phyloP scores from a whole-genome alignment of 2,329 filamentous ascomycete genomes.

The Leptodontidium sp. region DNA sequence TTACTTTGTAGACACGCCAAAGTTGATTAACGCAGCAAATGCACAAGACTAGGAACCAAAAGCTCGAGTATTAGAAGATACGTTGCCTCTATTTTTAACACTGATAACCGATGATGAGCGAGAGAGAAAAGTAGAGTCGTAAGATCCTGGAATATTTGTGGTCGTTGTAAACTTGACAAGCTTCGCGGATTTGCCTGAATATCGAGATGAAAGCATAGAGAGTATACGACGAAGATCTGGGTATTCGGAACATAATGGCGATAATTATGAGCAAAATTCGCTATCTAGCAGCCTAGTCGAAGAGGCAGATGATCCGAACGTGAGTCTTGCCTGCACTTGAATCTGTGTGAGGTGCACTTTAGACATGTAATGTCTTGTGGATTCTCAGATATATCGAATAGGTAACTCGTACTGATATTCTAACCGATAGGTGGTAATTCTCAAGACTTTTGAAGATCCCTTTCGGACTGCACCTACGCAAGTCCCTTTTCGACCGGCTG shows the following conservation, averaged over 20 bases:
- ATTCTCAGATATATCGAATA: no score
- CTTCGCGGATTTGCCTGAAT: no score
- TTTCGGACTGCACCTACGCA: conserved; percentile 12
- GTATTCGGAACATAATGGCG: background rate
- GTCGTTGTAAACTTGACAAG: no score
- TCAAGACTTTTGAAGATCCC: conserved; percentile 32
- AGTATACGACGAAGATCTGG: background rate
- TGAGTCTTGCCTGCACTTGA: no score
- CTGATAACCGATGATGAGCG: conserved; percentile 62
- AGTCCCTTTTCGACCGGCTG: background rate
- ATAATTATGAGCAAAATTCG: conserved; percentile 8
- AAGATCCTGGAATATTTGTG: no score
- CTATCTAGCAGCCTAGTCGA: no score
- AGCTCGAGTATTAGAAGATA: conserved; percentile 48
- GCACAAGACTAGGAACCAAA: background rate
- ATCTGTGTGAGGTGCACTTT: no score
- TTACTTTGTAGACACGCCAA: background rate
- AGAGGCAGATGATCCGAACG: no score
- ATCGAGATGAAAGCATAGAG: conserved; percentile 48
- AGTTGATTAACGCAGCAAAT: no score
- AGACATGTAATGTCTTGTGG: no score
- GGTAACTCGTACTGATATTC: no score
- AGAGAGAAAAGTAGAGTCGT: no score
- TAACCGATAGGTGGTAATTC: conserved; percentile 11
- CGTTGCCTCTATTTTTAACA: conserved; percentile 60